These are phyloP conservation scores for Xylariaceae sp. DNA, from an alignment of 2,329 filamentous ascomycete species.

Conservation along the genomic window DNA sequence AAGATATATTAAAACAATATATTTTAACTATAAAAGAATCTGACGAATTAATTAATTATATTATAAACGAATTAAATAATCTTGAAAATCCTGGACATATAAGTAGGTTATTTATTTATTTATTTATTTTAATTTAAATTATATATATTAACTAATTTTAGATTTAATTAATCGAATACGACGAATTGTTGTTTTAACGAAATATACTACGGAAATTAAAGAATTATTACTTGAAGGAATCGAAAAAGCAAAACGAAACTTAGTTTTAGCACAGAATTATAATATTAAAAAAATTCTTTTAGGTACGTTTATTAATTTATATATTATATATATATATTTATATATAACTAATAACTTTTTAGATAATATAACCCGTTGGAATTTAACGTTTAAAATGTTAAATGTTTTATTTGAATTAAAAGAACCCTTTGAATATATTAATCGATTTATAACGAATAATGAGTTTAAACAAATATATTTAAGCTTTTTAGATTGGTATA, in stretches of 20 bases:
- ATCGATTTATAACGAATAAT: neutral
- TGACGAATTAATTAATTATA: neutral
- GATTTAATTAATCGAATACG: neutral
- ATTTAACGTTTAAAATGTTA: constrained; percentile 2
- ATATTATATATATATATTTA: neutral
- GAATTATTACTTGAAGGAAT: neutral
- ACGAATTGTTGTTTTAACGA: neutral
- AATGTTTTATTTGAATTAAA: neutral
- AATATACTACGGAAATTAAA: neutral
- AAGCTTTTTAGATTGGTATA: neutral
- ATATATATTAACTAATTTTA: neutral
- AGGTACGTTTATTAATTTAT: neutral
- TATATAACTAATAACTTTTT: neutral
- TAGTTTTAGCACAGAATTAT: neutral
- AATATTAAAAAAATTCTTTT: neutral
- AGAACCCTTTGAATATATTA: neutral
- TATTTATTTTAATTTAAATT: neutral
- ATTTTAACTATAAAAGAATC: neutral
- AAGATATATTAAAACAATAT: neutral
- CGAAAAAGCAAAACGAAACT: neutral
- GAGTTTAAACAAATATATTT: constrained; percentile 5
- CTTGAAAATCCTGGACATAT: too few species aligned
- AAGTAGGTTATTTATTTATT: neutral
- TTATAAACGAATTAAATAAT: neutral
- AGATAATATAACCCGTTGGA: neutral